These are phyloP conservation scores for Medakamo hakoo DNA, from an alignment of 139 green algal species.

Conservation along the genomic window DNA sequence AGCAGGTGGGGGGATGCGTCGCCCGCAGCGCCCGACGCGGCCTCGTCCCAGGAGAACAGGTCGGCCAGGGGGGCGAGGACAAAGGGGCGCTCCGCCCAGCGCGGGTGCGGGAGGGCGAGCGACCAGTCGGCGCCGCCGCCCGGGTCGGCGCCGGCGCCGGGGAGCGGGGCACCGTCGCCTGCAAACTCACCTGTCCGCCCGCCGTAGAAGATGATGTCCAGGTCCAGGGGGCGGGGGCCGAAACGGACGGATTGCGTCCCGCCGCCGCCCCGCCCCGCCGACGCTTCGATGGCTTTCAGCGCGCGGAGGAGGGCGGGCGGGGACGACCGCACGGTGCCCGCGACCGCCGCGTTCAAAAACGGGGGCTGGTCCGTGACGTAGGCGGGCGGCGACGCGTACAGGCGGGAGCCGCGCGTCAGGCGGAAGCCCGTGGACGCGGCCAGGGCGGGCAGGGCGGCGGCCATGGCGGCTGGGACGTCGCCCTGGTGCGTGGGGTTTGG, in stretches of 20 bases:
- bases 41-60: conserved; percentile 15
- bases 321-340: conserved; percentile 35
- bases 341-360: conserved; percentile 77
- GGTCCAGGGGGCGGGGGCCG: conserved; percentile 79
- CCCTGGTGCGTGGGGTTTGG: too few relatives aligned
- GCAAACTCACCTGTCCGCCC: neutral
- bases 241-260: conserved; percentile 42
- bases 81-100: conserved; percentile 75
- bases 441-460: neutral
- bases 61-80: conserved; percentile 69
- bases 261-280: conserved; percentile 23
- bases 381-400: conserved; percentile 73
- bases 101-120: conserved; percentile 56
- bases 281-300: conserved; percentile 63
- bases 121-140: too few relatives aligned
- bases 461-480: conserved; percentile 6
- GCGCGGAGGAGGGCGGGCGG: conserved; percentile 39
- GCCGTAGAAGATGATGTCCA: conserved; percentile 93
- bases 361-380: conserved; percentile 69
- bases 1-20: too few relatives aligned
- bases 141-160: too few relatives aligned
- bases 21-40: too few relatives aligned
- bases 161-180: neutral
- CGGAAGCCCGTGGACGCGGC: conserved; percentile 13
- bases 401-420: conserved; percentile 39